Evolutionary conservation across 2,329 filamentous ascomycete species (phyloP), one percentile per base, ranked within the genome.

Genomic region (Colletotrichum tropicicola): DNA sequence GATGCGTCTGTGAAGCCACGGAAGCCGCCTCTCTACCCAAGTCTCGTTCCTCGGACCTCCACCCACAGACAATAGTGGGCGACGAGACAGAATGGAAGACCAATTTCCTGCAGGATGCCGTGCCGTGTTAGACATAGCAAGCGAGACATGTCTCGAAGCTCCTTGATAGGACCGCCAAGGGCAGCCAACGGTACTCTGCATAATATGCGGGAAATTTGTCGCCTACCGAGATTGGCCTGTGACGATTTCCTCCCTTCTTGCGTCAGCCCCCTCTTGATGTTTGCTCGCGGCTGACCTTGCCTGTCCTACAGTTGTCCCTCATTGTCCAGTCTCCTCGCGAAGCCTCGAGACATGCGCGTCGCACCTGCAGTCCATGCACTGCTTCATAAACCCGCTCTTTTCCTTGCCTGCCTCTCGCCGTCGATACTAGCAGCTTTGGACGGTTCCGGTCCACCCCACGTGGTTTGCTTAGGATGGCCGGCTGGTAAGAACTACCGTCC

Each of bases 141-240:
- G 60, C 66, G 56, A 68, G 60, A 68, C 55, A 60, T 61, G 65
- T 60, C 59, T 67, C 32, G 44, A 65, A 60, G 55, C 59, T 63
- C 65, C 66, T 59, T 57, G 52, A 68, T 68, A 67, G 66, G 64
- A 54, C 32, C 32, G 53, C 41, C 57, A 65, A 61, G 62, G 57
- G 21, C 21, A 44, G 19, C 43, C 35, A 56, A 25, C 49, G 62
- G 62, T 45, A 41, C 57, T 65, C 39, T 62, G 66, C 66, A 67
- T 68, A 19, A 39, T 59, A 57, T 65, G 55, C 59, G 59, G 59
- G 59, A 66, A 58, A 59, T 62, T 66, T 47, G 45, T 66, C 62
- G 56, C 52, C 44, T 61, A 66, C 62, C 56, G 56, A 66, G 41
- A 58, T 66, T 66, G 41, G 27, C 56, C 37, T 66, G 62, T 47